These are phyloP conservation scores for Cadophora malorum DNA, from an alignment of 2,329 filamentous ascomycete genomes.

Conservation along the genomic window DNA sequence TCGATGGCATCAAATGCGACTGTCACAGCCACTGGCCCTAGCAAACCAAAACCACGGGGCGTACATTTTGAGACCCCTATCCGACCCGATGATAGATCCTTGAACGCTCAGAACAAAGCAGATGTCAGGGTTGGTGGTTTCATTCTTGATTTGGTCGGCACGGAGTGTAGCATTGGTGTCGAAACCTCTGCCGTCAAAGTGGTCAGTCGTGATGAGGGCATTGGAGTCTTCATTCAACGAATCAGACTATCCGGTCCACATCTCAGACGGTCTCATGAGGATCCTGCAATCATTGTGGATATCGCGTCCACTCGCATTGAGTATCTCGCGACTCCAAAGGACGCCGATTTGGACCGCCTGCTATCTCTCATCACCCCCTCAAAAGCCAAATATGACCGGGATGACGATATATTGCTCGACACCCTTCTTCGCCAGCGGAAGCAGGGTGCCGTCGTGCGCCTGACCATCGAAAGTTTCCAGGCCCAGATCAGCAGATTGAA, in stretches of 20 bases:
- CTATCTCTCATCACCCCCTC: constrained; percentile 89
- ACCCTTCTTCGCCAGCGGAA: constrained; percentile 84
- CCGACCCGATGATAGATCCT: constrained; percentile 40
- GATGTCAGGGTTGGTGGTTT: constrained; percentile 80
- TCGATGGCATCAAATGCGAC: constrained; percentile 81
- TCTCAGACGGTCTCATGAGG: constrained; percentile 56
- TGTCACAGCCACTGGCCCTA: constrained; percentile 47
- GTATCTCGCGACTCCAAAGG: constrained; percentile 74
- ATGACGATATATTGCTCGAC: constrained; percentile 94
- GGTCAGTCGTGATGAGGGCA: constrained; percentile 73
- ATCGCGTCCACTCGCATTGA: constrained; percentile 73
- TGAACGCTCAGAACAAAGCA: constrained; percentile 60
- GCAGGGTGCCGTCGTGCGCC: constrained; percentile 82
- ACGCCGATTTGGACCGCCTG: constrained; percentile 81
- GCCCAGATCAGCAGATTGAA: constrained; percentile 66
- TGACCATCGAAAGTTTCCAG: constrained; percentile 69
- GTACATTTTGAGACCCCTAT: constrained; percentile 64
- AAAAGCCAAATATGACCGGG: constrained; percentile 83
- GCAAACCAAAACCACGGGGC: constrained; percentile 56
- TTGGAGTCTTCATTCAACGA: constrained; percentile 77
- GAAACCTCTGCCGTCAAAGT: constrained; percentile 84
- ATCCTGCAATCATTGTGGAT: constrained; percentile 67
- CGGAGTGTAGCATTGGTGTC: constrained; percentile 74
- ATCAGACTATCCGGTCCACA: constrained; percentile 78
- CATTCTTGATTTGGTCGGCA: constrained; percentile 77